A percentile compares a stretch with the other conserved stretches of the same genome.
phyloP scores from a whole-genome alignment of 1,139 yeast species.

The Lodderomyces orthopsilosis region DNA sequence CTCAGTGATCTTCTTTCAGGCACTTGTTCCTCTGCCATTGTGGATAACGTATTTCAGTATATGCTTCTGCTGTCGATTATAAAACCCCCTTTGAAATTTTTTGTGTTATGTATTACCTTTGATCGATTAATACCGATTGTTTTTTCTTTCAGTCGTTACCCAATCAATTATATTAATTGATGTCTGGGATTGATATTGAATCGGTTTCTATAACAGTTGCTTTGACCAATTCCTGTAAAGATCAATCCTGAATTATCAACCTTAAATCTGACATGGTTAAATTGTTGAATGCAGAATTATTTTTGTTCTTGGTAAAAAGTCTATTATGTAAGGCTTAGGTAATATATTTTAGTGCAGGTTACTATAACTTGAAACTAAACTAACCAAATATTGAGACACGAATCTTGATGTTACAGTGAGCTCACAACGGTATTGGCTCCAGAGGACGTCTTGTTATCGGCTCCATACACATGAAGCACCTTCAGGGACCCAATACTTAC shows the following conservation, averaged over 20 bases:
- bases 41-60: neutral
- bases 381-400: no score
- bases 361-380: neutral
- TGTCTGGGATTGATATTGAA: neutral
- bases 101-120: neutral
- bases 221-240: neutral
- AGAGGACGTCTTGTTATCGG: no score
- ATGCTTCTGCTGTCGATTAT: no score
- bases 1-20: slow-evolving; percentile 5
- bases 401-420: no score
- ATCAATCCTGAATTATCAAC: neutral
- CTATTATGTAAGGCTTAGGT: neutral
- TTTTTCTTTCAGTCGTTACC: neutral
- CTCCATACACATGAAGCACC: no score
- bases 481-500: no score
- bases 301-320: neutral
- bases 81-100: neutral
- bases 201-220: neutral
- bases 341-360: neutral
- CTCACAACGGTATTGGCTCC: no score
- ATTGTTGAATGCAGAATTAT: neutral
- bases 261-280: neutral
- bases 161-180: neutral
- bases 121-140: neutral
- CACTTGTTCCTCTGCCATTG: slow-evolving; percentile 3